These are phyloP conservation scores for Bipolaris gigantea DNA, from an alignment of 2,329 filamentous ascomycete species.

Conservation along the genomic window DNA sequence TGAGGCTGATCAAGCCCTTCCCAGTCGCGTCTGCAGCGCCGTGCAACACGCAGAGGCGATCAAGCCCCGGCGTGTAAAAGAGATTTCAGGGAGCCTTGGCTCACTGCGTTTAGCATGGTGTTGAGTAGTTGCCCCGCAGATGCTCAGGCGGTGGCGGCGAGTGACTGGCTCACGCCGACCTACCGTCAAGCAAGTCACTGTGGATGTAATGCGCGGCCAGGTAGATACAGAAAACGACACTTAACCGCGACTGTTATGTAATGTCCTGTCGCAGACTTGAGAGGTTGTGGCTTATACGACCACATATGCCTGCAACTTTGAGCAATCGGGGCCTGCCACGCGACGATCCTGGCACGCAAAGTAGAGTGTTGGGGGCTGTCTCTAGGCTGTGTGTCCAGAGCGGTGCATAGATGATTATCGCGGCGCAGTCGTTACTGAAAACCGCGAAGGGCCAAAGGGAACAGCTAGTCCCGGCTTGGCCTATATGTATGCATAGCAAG, in stretches of 20 bases:
- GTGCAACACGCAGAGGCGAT: constrained; percentile 17
- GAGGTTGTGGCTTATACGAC: background rate
- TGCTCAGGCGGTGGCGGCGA: constrained; percentile 6
- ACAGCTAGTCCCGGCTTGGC: background rate
- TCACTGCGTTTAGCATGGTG: constrained; percentile 2
- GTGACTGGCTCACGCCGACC: constrained; percentile 6
- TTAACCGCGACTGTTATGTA: constrained; percentile 6
- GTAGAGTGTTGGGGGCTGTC: constrained; percentile 6
- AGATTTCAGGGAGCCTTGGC: constrained; percentile 5
- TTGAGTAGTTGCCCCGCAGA: constrained; percentile 2
- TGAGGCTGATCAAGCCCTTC: constrained; percentile 10
- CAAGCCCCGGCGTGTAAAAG: constrained; percentile 13
- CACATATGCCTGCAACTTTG: constrained; percentile 6
- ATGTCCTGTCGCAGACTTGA: background rate
- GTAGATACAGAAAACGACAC: constrained; percentile 3
- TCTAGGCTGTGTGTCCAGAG: constrained; percentile 2
- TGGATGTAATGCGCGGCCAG: background rate
- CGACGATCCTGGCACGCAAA: background rate
- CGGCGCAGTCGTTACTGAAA: constrained; percentile 1
- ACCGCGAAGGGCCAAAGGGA: constrained; percentile 1
- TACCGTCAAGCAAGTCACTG: background rate
- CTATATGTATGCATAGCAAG: constrained; percentile 1
- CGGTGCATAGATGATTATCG: constrained; percentile 4
- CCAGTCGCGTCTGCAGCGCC: constrained; percentile 16
- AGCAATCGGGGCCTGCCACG: constrained; percentile 12